These are phyloP conservation scores for Boletales sp. DNA, from an alignment of 768 basidiomycete species.

Conservation along the genomic window DNA sequence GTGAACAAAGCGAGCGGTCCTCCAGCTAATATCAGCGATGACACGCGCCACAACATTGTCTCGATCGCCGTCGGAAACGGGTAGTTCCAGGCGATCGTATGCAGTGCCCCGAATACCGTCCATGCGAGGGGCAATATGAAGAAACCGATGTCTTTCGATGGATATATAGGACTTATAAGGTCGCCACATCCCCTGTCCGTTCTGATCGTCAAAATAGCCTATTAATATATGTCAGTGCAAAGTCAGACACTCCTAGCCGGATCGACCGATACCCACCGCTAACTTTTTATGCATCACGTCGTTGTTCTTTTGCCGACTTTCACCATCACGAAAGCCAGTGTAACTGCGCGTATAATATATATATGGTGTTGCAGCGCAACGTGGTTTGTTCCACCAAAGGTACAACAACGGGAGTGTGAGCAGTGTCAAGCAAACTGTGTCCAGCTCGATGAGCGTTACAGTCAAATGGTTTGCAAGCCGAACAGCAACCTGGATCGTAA, in stretches of 20 bases:
- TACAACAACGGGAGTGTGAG: not conserved
- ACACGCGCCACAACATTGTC: not conserved
- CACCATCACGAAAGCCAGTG: not conserved
- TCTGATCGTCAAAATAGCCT: not conserved
- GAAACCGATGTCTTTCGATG: too few species aligned
- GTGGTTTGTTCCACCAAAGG: conserved; percentile 1
- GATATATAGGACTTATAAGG: not conserved
- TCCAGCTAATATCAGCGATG: not conserved
- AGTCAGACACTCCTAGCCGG: too few species aligned
- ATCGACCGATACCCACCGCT: not conserved
- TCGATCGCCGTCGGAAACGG: not conserved
- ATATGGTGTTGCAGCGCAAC: not conserved
- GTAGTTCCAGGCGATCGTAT: conserved; percentile 1
- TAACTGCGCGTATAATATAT: not conserved
- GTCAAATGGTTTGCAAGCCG: not conserved
- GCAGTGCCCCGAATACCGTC: not conserved
- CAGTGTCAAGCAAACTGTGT: not conserved
- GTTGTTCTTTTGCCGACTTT: too few species aligned
- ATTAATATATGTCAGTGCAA: not conserved
- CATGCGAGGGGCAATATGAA: not conserved
- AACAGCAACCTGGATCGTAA: not conserved
- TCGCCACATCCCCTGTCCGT: not conserved
- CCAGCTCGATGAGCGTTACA: not conserved
- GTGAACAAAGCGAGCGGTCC: not conserved
- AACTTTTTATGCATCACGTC: not conserved